Conservation (phyloP, 2,329 filamentous ascomycete species). For the Tolypocladium cylindrosporum region DNA sequence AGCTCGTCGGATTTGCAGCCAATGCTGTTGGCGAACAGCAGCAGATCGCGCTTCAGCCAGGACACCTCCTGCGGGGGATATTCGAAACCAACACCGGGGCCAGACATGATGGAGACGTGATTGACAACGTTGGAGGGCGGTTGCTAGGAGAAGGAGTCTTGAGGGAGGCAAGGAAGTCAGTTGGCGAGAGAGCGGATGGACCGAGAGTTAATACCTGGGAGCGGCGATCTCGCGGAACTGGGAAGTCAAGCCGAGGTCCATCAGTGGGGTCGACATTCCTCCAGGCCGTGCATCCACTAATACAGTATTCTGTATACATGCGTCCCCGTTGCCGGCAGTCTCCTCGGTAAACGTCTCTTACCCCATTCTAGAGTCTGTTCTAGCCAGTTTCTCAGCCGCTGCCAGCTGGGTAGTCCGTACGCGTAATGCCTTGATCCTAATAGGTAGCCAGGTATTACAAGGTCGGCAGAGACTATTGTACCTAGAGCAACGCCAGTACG, state of each 20-base stretch:
- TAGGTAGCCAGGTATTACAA: background rate
- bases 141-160: background rate
- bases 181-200: background rate
- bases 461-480: background rate
- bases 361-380: background rate
- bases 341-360: background rate
- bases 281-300: background rate
- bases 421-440: background rate
- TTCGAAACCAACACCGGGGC: slow-evolving; percentile 62
- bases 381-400: background rate
- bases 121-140: background rate
- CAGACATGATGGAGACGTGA: slow-evolving; percentile 20
- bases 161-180: background rate
- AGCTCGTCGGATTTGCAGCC: slow-evolving; percentile 79
- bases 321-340: background rate
- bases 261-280: background rate
- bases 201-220: background rate
- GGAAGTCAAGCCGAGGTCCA: background rate
- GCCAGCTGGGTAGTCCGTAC: background rate
- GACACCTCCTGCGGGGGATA: slow-evolving; percentile 66
- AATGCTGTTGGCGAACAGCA: slow-evolving; percentile 87
- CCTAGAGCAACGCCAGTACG: background rate
- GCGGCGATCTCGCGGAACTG: background rate
- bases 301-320: background rate
- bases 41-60: slow-evolving; percentile 79